phyloP scores from a whole-genome alignment of 1,284 basidiomycete genomes.

The Schizopora paradoxa region DNA sequence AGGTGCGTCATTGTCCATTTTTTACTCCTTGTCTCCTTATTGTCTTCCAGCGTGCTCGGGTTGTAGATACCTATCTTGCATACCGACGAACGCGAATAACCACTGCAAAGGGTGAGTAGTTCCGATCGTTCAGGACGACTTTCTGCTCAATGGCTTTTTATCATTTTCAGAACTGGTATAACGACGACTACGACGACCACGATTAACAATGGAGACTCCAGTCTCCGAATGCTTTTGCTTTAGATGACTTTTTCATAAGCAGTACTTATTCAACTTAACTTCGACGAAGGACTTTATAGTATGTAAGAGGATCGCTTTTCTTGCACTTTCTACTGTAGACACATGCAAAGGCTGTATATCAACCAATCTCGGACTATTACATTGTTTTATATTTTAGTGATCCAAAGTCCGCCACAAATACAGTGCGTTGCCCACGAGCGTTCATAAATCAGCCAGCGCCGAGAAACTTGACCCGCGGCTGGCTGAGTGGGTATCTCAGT shows the following conservation, averaged over 20 bases:
- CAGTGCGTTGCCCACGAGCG: constrained; percentile 51
- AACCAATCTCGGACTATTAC: too few species aligned
- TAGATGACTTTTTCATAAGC: neutral
- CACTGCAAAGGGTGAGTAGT: constrained; percentile 61
- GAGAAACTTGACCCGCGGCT: constrained; percentile 31
- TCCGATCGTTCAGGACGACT: neutral
- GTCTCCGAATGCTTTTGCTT: neutral
- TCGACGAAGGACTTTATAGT: too few species aligned
- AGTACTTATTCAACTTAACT: too few species aligned
- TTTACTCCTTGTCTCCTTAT: constrained; percentile 7
- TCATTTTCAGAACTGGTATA: constrained; percentile 16
- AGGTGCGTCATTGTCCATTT: constrained; percentile 38
- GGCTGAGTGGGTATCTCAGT: constrained; percentile 39
- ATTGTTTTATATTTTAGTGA: constrained; percentile 6
- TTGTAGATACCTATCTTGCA: constrained; percentile 86
- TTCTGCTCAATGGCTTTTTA: neutral
- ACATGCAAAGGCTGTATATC: too few species aligned
- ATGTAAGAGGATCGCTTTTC: too few species aligned
- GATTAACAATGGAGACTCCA: neutral
- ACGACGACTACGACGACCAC: constrained; percentile 16
- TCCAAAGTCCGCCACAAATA: constrained; percentile 68
- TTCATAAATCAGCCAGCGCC: constrained; percentile 58
- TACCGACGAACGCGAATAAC: constrained; percentile 74
- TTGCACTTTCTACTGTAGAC: too few species aligned
- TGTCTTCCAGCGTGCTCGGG: constrained; percentile 69